These are phyloP conservation scores for Thelonectria olida DNA, from an alignment of 2,329 filamentous ascomycete genomes.

Conservation along the genomic window DNA sequence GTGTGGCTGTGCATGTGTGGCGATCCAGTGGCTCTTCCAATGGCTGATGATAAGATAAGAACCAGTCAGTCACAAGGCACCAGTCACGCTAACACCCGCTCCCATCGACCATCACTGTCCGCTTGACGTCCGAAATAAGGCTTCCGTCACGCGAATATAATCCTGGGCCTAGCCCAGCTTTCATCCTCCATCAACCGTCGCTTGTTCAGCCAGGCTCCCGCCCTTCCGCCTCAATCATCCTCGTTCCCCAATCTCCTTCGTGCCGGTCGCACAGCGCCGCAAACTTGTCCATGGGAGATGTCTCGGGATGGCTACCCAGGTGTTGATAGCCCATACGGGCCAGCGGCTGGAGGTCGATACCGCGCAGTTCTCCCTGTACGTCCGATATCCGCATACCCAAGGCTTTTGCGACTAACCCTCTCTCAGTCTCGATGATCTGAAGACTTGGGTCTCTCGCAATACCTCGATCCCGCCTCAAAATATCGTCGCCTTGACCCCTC, in stretches of 20 bases:
- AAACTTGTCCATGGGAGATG: slow-evolving; percentile 53
- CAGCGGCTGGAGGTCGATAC: slow-evolving; percentile 84
- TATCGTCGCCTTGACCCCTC: slow-evolving; percentile 86
- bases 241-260: slow-evolving; percentile 11
- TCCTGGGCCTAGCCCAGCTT: slow-evolving; percentile 8
- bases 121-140: slow-evolving; percentile 17
- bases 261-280: slow-evolving; percentile 39
- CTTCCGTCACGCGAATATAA: slow-evolving; percentile 41
- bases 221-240: slow-evolving; percentile 23
- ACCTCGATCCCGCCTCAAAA: slow-evolving; percentile 78
- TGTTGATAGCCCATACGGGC: slow-evolving; percentile 93
- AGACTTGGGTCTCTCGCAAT: slow-evolving; percentile 79
- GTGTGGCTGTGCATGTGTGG: slow-evolving; percentile 31
- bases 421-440: slow-evolving; percentile 81
- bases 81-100: slow-evolving; percentile 43
- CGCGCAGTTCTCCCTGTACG: slow-evolving; percentile 76
- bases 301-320: slow-evolving; percentile 84
- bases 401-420: slow-evolving; percentile 21
- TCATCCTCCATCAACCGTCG: slow-evolving; percentile 23
- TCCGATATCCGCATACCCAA: not conserved
- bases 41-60: slow-evolving; percentile 17
- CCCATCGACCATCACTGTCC: slow-evolving; percentile 31
- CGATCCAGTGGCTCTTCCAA: slow-evolving; percentile 27
- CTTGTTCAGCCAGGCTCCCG: slow-evolving; percentile 24
- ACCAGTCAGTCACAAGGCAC: slow-evolving; percentile 43